These are phyloP conservation scores for Berkeleyomyces basicola DNA, from an alignment of 2,329 filamentous ascomycete species.

Conservation along the genomic window DNA sequence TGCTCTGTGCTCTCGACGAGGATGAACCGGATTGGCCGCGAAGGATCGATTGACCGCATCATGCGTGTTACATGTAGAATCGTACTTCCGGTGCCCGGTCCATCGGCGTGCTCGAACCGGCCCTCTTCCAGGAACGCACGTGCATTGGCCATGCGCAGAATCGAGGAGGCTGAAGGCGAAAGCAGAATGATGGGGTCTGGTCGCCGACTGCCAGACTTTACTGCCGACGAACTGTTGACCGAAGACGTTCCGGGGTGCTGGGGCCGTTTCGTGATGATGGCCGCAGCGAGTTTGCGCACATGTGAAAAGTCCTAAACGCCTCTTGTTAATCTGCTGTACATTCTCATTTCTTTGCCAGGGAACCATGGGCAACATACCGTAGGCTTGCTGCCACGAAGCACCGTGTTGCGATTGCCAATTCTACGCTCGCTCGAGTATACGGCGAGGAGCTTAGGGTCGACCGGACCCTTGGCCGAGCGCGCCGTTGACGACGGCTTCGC, in stretches of 20 bases:
- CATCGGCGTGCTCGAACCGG: constrained; percentile 61
- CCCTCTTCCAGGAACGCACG: constrained; percentile 84
- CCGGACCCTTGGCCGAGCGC: constrained; percentile 43
- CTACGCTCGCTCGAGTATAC: constrained; percentile 85
- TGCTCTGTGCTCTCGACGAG: constrained; percentile 84
- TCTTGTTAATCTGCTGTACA: neutral
- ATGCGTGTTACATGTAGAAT: constrained; percentile 74
- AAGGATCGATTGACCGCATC: constrained; percentile 53
- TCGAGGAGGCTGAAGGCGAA: constrained; percentile 84
- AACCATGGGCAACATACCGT: constrained; percentile 42
- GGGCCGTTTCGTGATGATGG: constrained; percentile 53
- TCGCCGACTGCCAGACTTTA: constrained; percentile 31
- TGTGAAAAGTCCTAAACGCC: constrained; percentile 72
- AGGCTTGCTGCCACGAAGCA: constrained; percentile 72
- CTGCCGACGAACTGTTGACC: constrained; percentile 23
- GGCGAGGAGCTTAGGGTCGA: constrained; percentile 68
- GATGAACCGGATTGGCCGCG: constrained; percentile 74
- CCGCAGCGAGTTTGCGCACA: constrained; percentile 68
- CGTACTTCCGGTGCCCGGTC: constrained; percentile 49
- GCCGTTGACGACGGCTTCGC: constrained; percentile 21
- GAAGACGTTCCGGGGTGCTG: constrained; percentile 22
- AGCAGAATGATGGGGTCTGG: constrained; percentile 87
- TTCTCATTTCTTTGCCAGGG: neutral
- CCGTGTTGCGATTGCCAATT: constrained; percentile 83
- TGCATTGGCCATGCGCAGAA: constrained; percentile 89